Conservation (phyloP, 2,329 filamentous ascomycete genomes). For the Neofusicoccum laricinum region DNA sequence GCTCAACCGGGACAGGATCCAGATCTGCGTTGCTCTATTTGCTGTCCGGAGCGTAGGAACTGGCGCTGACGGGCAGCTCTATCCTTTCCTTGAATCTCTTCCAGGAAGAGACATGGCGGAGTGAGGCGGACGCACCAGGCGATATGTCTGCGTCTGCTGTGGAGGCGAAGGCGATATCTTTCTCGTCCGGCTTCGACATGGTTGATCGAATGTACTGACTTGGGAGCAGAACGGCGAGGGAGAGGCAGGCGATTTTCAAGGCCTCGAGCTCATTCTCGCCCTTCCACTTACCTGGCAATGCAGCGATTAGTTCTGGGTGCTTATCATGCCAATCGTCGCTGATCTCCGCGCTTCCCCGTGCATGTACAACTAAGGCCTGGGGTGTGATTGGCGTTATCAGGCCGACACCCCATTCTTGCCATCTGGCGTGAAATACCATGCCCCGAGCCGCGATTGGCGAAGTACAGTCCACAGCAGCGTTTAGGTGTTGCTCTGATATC, state of each 20-base stretch:
- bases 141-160: neutral
- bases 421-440: neutral
- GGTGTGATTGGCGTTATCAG: neutral
- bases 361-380: neutral
- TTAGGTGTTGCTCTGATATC: neutral
- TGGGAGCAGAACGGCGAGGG: neutral
- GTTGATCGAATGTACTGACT: neutral
- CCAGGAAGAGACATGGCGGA: neutral
- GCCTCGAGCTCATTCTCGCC: neutral
- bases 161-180: neutral
- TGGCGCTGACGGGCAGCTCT: neutral
- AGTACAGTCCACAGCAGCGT: neutral
- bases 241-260: neutral
- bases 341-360: neutral
- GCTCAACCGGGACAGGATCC: neutral
- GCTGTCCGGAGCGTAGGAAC: neutral
- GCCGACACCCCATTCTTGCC: neutral
- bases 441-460: neutral
- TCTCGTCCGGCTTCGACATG: neutral
- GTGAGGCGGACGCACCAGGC: neutral
- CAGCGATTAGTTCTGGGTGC: too few relatives aligned
- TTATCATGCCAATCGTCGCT: neutral
- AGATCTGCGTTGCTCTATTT: neutral
- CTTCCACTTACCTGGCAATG: neutral
- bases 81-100: neutral